These are phyloP conservation scores for Syzygium jambos DNA, from an alignment of 345 rosid genomes.

Conservation along the genomic window DNA sequence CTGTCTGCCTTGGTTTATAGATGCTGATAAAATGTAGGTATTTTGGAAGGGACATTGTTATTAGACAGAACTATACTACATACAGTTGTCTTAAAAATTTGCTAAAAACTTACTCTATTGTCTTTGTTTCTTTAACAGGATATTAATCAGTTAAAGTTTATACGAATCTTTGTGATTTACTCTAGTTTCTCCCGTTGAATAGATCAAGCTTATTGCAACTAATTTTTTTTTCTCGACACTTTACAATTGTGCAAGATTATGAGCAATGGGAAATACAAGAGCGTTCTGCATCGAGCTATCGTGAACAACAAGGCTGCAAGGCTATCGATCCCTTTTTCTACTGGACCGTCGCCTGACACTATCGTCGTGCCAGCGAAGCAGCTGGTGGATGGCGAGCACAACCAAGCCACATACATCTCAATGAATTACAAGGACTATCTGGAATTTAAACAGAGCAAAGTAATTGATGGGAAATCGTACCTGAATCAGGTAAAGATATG, in stretches of 20 bases:
- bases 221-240: background rate
- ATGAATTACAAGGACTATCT: background rate
- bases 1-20: background rate
- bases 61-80: background rate
- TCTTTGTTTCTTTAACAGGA: background rate
- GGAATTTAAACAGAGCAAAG: background rate
- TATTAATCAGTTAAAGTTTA: background rate
- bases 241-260: background rate
- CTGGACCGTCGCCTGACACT: background rate
- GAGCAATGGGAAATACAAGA: constrained; percentile 6
- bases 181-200: background rate
- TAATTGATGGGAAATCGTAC: background rate
- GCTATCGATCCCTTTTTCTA: background rate
- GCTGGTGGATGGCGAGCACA: background rate
- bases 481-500: background rate
- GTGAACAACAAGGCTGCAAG: background rate
- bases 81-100: background rate
- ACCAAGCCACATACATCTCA: background rate
- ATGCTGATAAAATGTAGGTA: background rate
- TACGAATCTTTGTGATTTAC: background rate
- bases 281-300: background rate
- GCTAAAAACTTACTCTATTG: background rate
- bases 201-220: no score
- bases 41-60: background rate
- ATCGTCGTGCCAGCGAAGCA: background rate